Evolutionary conservation across 169 alveolate genomes (phyloP).

Genomic region (Fabrea salina): DNA sequence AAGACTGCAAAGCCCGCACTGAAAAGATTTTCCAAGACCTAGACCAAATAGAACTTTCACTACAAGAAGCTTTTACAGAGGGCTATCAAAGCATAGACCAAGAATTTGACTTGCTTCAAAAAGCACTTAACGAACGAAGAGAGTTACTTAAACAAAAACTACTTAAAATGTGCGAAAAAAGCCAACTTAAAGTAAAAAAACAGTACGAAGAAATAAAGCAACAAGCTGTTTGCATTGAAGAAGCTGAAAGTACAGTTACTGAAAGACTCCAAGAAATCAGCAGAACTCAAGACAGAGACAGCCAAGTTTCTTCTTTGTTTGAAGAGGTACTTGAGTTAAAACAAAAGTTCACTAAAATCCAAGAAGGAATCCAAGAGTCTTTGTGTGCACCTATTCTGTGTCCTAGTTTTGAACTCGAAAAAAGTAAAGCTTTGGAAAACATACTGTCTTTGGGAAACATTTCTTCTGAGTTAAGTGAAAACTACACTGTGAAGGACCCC

Average conservation of each 20-base stretch:
- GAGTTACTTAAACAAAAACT: not conserved
- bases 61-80: not conserved
- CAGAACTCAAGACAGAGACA: not conserved
- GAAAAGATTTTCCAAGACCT: not conserved
- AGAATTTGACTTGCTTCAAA: not conserved
- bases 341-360: not conserved
- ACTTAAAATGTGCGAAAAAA: not conserved
- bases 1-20: not conserved
- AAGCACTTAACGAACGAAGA: not conserved
- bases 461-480: not conserved
- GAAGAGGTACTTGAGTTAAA: not conserved
- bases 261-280: not conserved
- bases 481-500: conserved; percentile 12
- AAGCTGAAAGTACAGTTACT: not conserved
- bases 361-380: not conserved
- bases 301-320: not conserved
- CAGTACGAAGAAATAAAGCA: not conserved
- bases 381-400: not conserved
- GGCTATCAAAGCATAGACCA: not conserved
- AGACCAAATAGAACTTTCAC: not conserved
- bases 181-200: not conserved
- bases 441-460: not conserved
- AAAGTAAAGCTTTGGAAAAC: not conserved
- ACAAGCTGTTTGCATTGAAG: not conserved
- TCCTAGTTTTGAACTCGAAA: not conserved